Evolutionary conservation across 78 protist species (phyloP).

Genomic region (Dictyostelium intermedium): DNA sequence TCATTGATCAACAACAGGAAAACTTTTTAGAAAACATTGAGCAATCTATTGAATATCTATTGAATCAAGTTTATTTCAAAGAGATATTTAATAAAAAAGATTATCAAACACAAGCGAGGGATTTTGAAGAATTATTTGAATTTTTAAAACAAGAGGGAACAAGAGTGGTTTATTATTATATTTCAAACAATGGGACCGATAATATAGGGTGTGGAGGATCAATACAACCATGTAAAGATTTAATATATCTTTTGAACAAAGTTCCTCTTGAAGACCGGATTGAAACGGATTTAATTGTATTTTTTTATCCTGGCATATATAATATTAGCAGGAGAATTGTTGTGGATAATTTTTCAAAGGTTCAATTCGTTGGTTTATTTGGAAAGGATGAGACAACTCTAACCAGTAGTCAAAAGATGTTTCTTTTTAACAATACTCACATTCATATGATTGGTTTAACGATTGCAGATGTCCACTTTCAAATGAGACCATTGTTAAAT

Average conservation of each 20-base stretch:
- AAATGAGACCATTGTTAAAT: background rate
- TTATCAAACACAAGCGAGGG: background rate
- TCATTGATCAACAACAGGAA: background rate
- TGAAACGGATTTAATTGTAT: background rate
- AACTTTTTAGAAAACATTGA: background rate
- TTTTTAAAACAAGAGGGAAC: background rate
- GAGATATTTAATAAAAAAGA: background rate
- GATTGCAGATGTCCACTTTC: background rate
- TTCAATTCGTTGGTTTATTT: background rate
- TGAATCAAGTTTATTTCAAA: background rate
- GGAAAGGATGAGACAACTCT: background rate
- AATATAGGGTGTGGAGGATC: background rate
- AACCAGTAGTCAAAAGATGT: background rate
- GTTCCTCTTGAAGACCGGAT: background rate
- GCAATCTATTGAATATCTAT: background rate
- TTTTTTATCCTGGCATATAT: background rate
- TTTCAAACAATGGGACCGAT: background rate
- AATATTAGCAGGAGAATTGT: background rate
- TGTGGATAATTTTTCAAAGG: background rate
- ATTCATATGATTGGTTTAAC: slow-evolving; percentile 7
- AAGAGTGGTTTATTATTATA: background rate
- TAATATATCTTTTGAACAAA: background rate
- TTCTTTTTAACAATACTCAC: background rate
- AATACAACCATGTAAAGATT: background rate
- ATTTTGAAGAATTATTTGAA: background rate